A percentile compares a stretch with the other conserved stretches of the same genome.
Evolutionary conservation across 345 rosid species (phyloP).

Genomic region (Sonneratia alba): DNA sequence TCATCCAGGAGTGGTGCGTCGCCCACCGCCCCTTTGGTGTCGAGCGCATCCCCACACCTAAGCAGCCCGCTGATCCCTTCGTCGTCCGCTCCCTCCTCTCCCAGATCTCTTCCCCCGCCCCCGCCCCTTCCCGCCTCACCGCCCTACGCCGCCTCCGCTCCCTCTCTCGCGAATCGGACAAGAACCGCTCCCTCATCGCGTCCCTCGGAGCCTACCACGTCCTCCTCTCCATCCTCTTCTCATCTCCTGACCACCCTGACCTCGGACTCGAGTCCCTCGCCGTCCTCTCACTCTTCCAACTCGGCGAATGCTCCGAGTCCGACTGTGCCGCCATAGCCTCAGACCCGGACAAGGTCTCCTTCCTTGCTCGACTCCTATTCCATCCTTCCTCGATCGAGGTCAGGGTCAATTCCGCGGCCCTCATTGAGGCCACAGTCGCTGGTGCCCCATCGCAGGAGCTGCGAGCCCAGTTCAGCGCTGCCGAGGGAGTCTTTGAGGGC

Average conservation of each 20-base stretch:
- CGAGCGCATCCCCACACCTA: slow-evolving; percentile 89
- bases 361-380: slow-evolving; percentile 39
- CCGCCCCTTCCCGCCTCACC: slow-evolving; percentile 38
- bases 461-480: slow-evolving; percentile 38
- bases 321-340: slow-evolving; percentile 57
- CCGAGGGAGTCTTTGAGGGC: slow-evolving; percentile 62
- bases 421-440: slow-evolving; percentile 63
- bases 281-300: slow-evolving; percentile 50
- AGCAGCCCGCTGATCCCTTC: slow-evolving; percentile 86
- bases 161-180: slow-evolving; percentile 83
- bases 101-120: slow-evolving; percentile 45
- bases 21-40: slow-evolving; percentile 71
- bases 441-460: slow-evolving; percentile 65
- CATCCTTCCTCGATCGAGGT: slow-evolving; percentile 53
- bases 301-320: slow-evolving; percentile 50
- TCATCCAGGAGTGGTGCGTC: slow-evolving; percentile 97
- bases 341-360: slow-evolving; percentile 32
- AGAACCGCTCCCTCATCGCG: slow-evolving; percentile 57
- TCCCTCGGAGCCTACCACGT: slow-evolving; percentile 47
- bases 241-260: slow-evolving; percentile 30
- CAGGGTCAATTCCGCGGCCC: slow-evolving; percentile 71
- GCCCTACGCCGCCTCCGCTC: slow-evolving; percentile 71
- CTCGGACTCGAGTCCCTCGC: slow-evolving; percentile 57
- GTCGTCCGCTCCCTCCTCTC: slow-evolving; percentile 45
- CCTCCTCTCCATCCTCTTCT: slow-evolving; percentile 34